A percentile compares a stretch with the other conserved stretches of the same genome.
These are phyloP conservation scores for Russula olivacea DNA, from an alignment of 768 basidiomycete genomes.

Conservation along the genomic window DNA sequence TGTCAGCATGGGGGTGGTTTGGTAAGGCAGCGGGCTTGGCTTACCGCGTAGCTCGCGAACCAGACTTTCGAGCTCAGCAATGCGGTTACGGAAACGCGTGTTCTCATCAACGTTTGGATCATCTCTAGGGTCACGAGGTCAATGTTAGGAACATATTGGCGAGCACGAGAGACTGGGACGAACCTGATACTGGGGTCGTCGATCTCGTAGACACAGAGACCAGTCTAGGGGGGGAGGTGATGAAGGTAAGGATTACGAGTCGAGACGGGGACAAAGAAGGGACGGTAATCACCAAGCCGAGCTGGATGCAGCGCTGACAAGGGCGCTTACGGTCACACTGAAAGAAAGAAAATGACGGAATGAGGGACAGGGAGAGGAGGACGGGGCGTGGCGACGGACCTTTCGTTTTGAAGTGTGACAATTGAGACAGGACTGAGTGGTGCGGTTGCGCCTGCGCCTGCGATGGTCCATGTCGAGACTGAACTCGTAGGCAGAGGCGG, in stretches of 20 bases:
- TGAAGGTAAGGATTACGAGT: background rate
- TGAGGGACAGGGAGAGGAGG: constrained; percentile 11
- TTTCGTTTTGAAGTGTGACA: constrained; percentile 95
- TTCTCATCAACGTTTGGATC: constrained; percentile 85
- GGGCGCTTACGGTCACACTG: constrained; percentile 91
- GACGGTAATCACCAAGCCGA: constrained; percentile 57
- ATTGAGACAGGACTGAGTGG: constrained; percentile 80
- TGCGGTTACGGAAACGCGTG: constrained; percentile 77
- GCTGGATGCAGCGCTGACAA: constrained; percentile 84
- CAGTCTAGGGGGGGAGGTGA: constrained; percentile 49
- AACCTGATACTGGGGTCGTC: constrained; percentile 82
- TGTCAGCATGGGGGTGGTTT: constrained; percentile 6
- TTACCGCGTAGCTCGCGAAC: constrained; percentile 82
- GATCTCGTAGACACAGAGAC: constrained; percentile 91
- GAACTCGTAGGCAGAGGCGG: constrained; percentile 33
- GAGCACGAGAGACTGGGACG: constrained; percentile 25
- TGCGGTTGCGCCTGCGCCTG: constrained; percentile 85
- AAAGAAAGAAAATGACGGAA: constrained; percentile 10
- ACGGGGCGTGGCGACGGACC: constrained; percentile 39
- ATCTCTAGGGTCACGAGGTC: constrained; percentile 45
- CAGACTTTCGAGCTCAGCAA: constrained; percentile 89
- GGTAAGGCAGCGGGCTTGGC: constrained; percentile 14
- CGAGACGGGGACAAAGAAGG: constrained; percentile 17
- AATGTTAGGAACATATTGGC: background rate
- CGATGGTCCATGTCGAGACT: constrained; percentile 66